Conservation (phyloP, 2,329 filamentous ascomycete species). For the Aureobasidium sp. region DNA sequence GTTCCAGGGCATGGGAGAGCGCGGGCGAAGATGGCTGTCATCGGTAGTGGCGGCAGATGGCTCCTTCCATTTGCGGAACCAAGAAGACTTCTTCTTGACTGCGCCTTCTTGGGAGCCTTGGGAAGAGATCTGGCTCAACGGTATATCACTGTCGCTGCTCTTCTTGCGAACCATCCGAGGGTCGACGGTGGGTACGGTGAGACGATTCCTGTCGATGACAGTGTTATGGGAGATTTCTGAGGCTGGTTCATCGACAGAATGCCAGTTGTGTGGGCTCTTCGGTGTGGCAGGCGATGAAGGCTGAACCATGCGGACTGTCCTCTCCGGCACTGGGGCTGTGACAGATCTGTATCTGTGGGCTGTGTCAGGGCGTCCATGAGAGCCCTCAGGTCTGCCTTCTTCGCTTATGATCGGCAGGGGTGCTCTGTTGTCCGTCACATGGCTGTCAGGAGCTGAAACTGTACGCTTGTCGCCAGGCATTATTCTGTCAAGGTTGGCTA, state of each 20-base stretch:
- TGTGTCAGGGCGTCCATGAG: constrained; percentile 16
- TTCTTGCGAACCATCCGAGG: constrained; percentile 14
- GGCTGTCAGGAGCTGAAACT: constrained; percentile 37
- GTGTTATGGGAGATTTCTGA: constrained; percentile 9
- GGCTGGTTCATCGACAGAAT: constrained; percentile 27
- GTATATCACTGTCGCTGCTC: constrained; percentile 17
- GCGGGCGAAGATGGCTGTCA: not conserved
- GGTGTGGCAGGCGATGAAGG: constrained; percentile 45
- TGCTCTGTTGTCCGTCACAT: constrained; percentile 23
- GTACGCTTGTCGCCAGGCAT: constrained; percentile 31
- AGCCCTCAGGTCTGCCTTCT: constrained; percentile 33
- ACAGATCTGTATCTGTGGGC: constrained; percentile 32
- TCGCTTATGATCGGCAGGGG: constrained; percentile 45
- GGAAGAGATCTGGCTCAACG: constrained; percentile 10
- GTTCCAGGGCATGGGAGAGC: constrained; percentile 5
- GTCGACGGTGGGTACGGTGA: constrained; percentile 14
- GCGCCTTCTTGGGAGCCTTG: constrained; percentile 16
- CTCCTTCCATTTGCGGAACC: constrained; percentile 29
- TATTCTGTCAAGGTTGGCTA: constrained; percentile 36
- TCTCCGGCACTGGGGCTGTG: constrained; percentile 33
- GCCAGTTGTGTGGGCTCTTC: constrained; percentile 43
- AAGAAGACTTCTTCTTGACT: constrained; percentile 37
- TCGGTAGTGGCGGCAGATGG: not conserved
- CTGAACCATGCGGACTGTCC: constrained; percentile 50
- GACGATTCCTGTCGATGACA: constrained; percentile 6